Evolutionary conservation across 2,329 filamentous ascomycete species (phyloP).

Genomic region (Paecilomyces formosus): DNA sequence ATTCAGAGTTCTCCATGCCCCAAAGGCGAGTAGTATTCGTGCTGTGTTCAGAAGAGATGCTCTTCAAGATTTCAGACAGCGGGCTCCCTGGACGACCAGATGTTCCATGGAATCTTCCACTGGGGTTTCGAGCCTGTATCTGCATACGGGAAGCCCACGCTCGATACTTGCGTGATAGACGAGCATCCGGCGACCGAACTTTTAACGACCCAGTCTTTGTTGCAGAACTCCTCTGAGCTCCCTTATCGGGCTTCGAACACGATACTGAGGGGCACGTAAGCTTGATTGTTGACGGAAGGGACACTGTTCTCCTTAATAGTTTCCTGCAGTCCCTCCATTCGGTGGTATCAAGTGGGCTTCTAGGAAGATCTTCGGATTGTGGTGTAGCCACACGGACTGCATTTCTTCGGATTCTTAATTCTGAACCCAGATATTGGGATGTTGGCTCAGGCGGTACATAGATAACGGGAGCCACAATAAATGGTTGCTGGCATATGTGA

Average conservation of each 20-base stretch:
- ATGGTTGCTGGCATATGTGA: background rate
- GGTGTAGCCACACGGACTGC: too few relatives aligned
- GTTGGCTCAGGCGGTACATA: background rate
- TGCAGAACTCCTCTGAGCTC: background rate
- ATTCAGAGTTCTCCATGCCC: background rate
- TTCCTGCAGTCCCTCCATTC: background rate
- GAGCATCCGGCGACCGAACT: background rate
- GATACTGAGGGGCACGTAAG: background rate
- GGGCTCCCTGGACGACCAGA: constrained; percentile 31
- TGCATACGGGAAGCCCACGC: constrained; percentile 32
- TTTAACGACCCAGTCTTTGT: background rate
- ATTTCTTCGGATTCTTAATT: background rate
- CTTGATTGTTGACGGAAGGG: constrained; percentile 11
- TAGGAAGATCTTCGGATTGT: background rate
- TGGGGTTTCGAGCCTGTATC: constrained; percentile 12
- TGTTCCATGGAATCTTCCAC: constrained; percentile 8
- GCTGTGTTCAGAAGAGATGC: constrained; percentile 10
- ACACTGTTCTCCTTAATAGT: constrained; percentile 4
- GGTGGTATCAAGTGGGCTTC: background rate
- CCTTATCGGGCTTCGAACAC: background rate
- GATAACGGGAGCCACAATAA: background rate
- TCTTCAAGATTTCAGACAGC: constrained; percentile 17
- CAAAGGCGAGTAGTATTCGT: background rate
- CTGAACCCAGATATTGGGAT: background rate
- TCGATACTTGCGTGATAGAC: constrained; percentile 20